These are phyloP conservation scores for Fraxinus anomala DNA, from an alignment of 257 asterid genomes.

Conservation along the genomic window DNA sequence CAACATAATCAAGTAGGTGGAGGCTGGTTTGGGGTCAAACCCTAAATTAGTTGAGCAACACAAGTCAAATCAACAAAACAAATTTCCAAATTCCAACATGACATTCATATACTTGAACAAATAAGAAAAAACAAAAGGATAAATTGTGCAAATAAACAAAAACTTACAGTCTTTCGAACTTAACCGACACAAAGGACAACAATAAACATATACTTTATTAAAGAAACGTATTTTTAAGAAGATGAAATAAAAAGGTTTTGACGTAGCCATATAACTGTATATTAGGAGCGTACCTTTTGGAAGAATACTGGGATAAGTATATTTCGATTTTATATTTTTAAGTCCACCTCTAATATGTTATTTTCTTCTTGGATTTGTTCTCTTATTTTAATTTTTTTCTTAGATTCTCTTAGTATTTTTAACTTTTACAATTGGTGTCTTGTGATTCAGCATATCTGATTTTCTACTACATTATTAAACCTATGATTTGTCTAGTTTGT, in stretches of 20 bases:
- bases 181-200: conserved; percentile 19
- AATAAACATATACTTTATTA: conserved; percentile 27
- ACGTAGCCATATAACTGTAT: conserved; percentile 31
- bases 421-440: conserved; percentile 28
- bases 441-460: conserved; percentile 13
- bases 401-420: conserved; percentile 25
- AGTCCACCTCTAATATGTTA: not conserved
- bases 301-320: conserved; percentile 2
- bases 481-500: not conserved
- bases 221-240: not conserved
- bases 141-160: conserved; percentile 23
- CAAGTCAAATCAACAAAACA: not conserved
- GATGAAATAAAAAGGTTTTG: conserved; percentile 17
- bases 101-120: conserved; percentile 9
- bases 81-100: conserved; percentile 4
- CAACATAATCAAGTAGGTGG: conserved; percentile 7
- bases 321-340: conserved; percentile 16
- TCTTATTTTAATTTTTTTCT: conserved; percentile 24
- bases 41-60: conserved; percentile 8
- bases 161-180: conserved; percentile 15
- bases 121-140: conserved; percentile 20
- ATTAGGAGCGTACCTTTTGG: conserved; percentile 34
- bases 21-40: conserved; percentile 15
- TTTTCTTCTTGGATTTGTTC: conserved; percentile 20
- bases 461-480: conserved; percentile 10